Percentiles rank a stretch among this genome's conserved stretches.
phyloP scores from a whole-genome alignment of 2,329 filamentous ascomycete genomes.

The Shiraia bambusicola region DNA sequence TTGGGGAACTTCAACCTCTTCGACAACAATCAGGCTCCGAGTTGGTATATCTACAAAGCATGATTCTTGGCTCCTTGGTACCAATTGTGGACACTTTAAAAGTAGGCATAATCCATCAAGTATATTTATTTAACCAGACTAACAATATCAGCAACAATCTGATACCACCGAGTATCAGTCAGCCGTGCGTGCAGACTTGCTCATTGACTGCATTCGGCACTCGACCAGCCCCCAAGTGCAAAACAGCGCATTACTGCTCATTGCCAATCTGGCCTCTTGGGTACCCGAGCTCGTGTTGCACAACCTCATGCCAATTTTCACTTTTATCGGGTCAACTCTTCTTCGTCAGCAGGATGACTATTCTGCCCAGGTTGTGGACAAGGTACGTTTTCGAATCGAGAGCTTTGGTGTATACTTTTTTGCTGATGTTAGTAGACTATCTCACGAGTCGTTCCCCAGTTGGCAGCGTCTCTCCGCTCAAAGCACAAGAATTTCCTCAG shows the following conservation, averaged over 20 bases:
- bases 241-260: conserved; percentile 83
- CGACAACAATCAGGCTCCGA: conserved; percentile 80
- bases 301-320: conserved; percentile 98
- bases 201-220: conserved; percentile 91
- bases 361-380: conserved; percentile 92
- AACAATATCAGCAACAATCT: conserved; percentile 23
- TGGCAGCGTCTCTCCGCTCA: conserved; percentile 81
- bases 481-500: conserved; percentile 75
- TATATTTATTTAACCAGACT: not conserved
- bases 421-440: conserved; percentile 63
- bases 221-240: conserved; percentile 92
- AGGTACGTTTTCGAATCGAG: conserved; percentile 33
- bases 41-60: conserved; percentile 83
- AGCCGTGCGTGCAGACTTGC: conserved; percentile 80
- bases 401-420: not conserved
- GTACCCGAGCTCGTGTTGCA: conserved; percentile 90
- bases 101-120: conserved; percentile 12
- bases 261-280: conserved; percentile 81
- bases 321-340: conserved; percentile 92
- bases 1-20: conserved; percentile 86
- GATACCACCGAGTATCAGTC: conserved; percentile 71
- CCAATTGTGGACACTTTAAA: conserved; percentile 81
- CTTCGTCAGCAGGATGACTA: conserved; percentile 94
- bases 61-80: conserved; percentile 78
- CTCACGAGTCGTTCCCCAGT: conserved; percentile 86